Evolutionary conservation across 352 stramenopile species (phyloP), one percentile per base, ranked within the genome.

Genomic region (Thalassiosira allenii): DNA sequence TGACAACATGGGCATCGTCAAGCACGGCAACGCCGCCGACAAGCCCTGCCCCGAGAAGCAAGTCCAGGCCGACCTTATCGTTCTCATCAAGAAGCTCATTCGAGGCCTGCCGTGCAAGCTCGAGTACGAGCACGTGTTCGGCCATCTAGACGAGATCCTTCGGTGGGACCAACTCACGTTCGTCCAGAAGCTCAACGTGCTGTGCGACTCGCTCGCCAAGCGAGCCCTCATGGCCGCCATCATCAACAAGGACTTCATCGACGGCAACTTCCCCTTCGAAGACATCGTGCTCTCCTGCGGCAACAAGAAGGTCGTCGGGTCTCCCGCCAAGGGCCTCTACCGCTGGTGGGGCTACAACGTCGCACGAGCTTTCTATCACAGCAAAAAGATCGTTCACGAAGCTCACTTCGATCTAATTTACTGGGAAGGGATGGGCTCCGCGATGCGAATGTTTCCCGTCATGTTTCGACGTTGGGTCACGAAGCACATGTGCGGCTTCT

Each of bases 1-100:
- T 23, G 61, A 83, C 32, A 83, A 83, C 17, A 57, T 51, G 8
- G 75, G 75, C 9, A 68, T 77, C 0, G 56, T 64, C 3, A 54
- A 33, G 0, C 75, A 83, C 52, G 67, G 75, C 2, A 83, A 70
- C n/a, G 22, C 53, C 37, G 25, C 23, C 0, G 0, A 41, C 8
- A 4, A n/a, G 0, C 14, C 23, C 17, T 44, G 77, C 0, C 9
- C 17, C 1, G 75, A 78, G 14, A 52, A 64, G 3, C 67, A 83
- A 34, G 1, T 27, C 17, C 75, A 79, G 30, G 51, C 58, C n/a
- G 75, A 83, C 65, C 5, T 83, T 12, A 64, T 83, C 17, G 29
- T 30, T 27, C 58, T 41, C 40, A 34, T 78, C 12, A 70, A 77
- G 25, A 17, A 32, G 23, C 37, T 54, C 0, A n/a, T 75, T 14